These are phyloP conservation scores for Inga oerstediana DNA, from an alignment of 306 rosid genomes.

Conservation along the genomic window DNA sequence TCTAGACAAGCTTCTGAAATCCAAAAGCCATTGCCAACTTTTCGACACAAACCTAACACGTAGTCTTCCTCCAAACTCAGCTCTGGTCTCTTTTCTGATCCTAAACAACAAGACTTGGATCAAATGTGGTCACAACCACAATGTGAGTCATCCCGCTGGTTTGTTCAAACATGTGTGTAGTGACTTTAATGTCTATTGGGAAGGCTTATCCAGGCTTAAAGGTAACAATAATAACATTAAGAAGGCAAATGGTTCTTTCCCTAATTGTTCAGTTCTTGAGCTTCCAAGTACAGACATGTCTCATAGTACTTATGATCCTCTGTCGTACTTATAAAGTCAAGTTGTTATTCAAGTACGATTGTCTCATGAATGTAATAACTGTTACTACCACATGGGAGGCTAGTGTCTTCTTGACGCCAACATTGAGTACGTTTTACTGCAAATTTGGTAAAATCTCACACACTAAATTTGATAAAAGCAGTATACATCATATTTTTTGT, in stretches of 20 bases:
- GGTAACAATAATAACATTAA: no score
- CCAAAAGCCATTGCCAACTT: neutral
- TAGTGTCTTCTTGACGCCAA: neutral
- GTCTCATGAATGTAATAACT: neutral
- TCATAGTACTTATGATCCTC: neutral
- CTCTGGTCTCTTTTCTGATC: constrained; percentile 1
- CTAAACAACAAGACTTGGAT: neutral
- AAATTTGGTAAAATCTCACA: neutral
- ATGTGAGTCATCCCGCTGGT: neutral
- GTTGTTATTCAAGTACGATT: neutral
- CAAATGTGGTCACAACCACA: neutral
- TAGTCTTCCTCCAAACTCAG: neutral
- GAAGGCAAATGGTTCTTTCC: neutral
- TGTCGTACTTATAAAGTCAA: neutral
- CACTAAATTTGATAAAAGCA: neutral
- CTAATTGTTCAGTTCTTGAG: constrained; percentile 8
- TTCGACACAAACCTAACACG: neutral
- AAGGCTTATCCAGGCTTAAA: neutral
- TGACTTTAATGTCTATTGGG: neutral
- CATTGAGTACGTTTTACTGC: neutral
- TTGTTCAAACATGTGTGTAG: neutral
- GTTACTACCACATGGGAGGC: neutral
- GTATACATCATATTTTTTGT: neutral
- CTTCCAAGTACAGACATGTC: constrained; percentile 21
- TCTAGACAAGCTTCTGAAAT: neutral